phyloP scores from a whole-genome alignment of 768 basidiomycete species.

The Pleurotus citrinopileatus region DNA sequence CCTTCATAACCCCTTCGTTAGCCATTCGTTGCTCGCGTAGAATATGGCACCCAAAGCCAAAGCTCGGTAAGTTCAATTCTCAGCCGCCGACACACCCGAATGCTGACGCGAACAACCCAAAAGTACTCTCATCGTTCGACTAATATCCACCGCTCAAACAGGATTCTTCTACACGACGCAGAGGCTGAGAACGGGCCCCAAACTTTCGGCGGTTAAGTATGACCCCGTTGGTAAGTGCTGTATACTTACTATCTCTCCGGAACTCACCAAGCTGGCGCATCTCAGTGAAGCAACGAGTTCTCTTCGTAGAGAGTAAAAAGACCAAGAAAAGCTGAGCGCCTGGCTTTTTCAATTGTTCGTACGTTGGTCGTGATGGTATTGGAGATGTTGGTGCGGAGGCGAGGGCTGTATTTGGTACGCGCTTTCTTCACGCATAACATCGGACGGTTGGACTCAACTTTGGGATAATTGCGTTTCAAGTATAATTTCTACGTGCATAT shows the following conservation, averaged over 20 bases:
- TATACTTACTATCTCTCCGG: not conserved
- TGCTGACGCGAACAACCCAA: not conserved
- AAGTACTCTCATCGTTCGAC: constrained; percentile 82
- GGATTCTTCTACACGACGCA: constrained; percentile 90
- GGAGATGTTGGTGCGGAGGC: not conserved
- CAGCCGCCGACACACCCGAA: not conserved
- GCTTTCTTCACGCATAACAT: not conserved
- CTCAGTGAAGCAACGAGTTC: constrained; percentile 65
- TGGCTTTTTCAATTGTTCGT: not conserved
- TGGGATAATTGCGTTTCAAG: too few species aligned
- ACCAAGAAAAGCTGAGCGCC: constrained; percentile 48
- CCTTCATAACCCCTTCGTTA: too few species aligned
- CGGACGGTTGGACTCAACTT: too few species aligned
- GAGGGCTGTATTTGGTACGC: not conserved
- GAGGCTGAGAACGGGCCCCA: constrained; percentile 71
- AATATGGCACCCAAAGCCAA: constrained; percentile 5
- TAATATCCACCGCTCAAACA: constrained; percentile 89
- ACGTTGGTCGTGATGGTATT: not conserved
- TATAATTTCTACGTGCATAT: too few species aligned
- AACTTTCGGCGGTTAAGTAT: constrained; percentile 87
- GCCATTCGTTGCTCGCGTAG: too few species aligned
- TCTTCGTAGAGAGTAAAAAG: constrained; percentile 80
- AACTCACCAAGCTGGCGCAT: not conserved
- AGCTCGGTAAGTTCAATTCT: not conserved
- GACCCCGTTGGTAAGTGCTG: constrained; percentile 71